Evolutionary conservation across 2,329 filamentous ascomycete genomes (phyloP).

Genomic region (Tolypocladium guangdongense): DNA sequence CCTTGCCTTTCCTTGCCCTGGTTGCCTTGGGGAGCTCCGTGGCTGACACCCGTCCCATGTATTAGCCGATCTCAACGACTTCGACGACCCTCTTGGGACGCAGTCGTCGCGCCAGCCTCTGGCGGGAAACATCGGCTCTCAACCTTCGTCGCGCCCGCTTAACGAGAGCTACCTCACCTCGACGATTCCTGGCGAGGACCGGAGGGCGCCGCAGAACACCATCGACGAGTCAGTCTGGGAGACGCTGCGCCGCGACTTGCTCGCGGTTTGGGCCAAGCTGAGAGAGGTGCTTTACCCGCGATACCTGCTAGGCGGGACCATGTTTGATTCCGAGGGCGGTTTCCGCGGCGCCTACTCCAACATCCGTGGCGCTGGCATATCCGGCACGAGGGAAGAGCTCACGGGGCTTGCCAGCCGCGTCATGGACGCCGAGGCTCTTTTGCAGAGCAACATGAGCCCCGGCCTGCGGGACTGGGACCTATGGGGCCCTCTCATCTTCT

Average conservation of each 20-base stretch:
- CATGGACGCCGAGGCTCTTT: conserved; percentile 50
- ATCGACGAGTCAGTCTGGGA: conserved; percentile 98
- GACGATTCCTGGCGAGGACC: conserved; percentile 84
- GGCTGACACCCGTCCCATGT: background rate
- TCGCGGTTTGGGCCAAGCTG: conserved; percentile 97
- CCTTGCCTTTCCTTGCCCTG: too few species aligned
- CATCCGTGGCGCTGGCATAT: conserved; percentile 45
- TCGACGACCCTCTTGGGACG: conserved; percentile 70
- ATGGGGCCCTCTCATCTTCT: conserved; percentile 95
- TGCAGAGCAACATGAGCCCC: conserved; percentile 70
- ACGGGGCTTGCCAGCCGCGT: conserved; percentile 49
- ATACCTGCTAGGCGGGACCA: conserved; percentile 68
- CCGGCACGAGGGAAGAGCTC: conserved; percentile 51
- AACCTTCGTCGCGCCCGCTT: conserved; percentile 42
- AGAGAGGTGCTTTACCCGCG: conserved; percentile 92
- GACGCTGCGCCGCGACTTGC: conserved; percentile 81
- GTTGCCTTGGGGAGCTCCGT: background rate
- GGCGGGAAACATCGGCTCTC: conserved; percentile 69
- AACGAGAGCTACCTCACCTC: conserved; percentile 80
- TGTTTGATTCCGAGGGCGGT: conserved; percentile 45
- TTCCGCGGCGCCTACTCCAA: conserved; percentile 52
- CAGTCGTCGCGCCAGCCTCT: conserved; percentile 67
- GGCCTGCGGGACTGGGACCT: conserved; percentile 94
- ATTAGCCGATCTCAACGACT: conserved; percentile 76
- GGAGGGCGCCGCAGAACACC: conserved; percentile 78